Conservation (phyloP, 2,329 filamentous ascomycete genomes). For the Pseudocercospora fuligena region DNA sequence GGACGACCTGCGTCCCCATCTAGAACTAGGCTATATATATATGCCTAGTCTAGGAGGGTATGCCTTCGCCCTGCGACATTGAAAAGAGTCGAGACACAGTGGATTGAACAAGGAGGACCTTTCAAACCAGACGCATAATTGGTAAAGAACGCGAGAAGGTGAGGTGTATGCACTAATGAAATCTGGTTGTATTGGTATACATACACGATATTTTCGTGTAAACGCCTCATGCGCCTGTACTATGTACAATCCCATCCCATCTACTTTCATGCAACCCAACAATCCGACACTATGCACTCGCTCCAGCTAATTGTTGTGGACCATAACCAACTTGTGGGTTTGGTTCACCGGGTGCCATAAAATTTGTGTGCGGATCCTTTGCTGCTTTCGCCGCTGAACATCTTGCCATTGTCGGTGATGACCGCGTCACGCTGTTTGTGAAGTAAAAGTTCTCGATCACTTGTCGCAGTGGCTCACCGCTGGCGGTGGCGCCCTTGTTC, state of each 20-base stretch:
- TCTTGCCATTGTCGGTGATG: constrained; percentile 97
- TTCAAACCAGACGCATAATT: neutral
- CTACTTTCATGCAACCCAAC: neutral
- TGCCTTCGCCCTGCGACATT: too few species aligned
- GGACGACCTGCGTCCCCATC: too few species aligned
- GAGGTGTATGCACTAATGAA: constrained; percentile 7
- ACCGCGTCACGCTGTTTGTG: constrained; percentile 95
- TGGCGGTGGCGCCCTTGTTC: constrained; percentile 84
- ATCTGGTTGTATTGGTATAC: constrained; percentile 23
- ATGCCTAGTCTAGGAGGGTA: too few species aligned
- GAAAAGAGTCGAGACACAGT: too few species aligned
- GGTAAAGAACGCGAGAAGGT: neutral
- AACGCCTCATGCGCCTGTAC: constrained; percentile 27
- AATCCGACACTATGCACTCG: constrained; percentile 26
- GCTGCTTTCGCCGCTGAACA: constrained; percentile 88
- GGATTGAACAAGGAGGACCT: too few species aligned
- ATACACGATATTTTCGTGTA: constrained; percentile 21
- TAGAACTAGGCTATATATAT: too few species aligned
- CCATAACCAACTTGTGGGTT: constrained; percentile 49
- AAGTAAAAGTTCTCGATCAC: constrained; percentile 97
- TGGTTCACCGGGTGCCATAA: constrained; percentile 55
- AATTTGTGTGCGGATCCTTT: constrained; percentile 56
- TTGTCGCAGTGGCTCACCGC: constrained; percentile 76
- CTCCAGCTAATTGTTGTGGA: constrained; percentile 30
- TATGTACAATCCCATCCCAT: constrained; percentile 23